A percentile compares a stretch with the other conserved stretches of the same genome.
Evolutionary conservation across 1,284 basidiomycete species (phyloP).

Genomic region (Exsudoporus floridanus): DNA sequence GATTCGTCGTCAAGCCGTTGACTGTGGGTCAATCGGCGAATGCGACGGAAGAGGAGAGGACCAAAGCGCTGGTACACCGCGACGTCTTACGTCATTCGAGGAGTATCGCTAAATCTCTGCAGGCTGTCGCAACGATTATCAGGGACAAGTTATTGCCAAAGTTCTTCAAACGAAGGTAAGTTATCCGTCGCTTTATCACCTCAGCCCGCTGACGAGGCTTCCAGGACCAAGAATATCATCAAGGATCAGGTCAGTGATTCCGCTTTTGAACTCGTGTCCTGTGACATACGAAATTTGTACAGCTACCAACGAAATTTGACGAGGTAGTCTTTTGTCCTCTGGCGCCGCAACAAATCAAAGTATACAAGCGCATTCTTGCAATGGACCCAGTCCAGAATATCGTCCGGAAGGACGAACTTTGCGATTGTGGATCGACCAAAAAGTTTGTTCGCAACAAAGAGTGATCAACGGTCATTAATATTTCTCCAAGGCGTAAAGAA

Average conservation of each 20-base stretch:
- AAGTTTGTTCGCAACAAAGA: conserved; percentile 39
- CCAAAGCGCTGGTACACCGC: conserved; percentile 50
- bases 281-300: neutral
- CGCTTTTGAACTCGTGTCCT: neutral
- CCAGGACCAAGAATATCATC: conserved; percentile 80
- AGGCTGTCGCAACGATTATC: conserved; percentile 59
- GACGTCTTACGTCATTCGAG: neutral
- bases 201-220: conserved; percentile 2
- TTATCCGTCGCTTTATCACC: neutral
- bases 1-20: conserved; percentile 63
- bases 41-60: conserved; percentile 61
- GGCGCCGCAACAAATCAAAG: conserved; percentile 60
- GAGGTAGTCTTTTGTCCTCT: conserved; percentile 89
- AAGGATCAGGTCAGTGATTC: conserved; percentile 52
- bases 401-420: conserved; percentile 64
- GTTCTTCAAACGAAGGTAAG: conserved; percentile 75
- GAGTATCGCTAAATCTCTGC: conserved; percentile 3
- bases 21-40: conserved; percentile 65
- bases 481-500: conserved; percentile 50
- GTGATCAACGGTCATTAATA: conserved; percentile 1
- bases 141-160: conserved; percentile 67
- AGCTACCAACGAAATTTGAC: conserved; percentile 82
- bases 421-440: conserved; percentile 64
- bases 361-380: conserved; percentile 69
- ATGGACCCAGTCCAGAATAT: conserved; percentile 65